Evolutionary conservation across 1,284 basidiomycete species (phyloP).

Genomic region (Hortiboletus rubellus): DNA sequence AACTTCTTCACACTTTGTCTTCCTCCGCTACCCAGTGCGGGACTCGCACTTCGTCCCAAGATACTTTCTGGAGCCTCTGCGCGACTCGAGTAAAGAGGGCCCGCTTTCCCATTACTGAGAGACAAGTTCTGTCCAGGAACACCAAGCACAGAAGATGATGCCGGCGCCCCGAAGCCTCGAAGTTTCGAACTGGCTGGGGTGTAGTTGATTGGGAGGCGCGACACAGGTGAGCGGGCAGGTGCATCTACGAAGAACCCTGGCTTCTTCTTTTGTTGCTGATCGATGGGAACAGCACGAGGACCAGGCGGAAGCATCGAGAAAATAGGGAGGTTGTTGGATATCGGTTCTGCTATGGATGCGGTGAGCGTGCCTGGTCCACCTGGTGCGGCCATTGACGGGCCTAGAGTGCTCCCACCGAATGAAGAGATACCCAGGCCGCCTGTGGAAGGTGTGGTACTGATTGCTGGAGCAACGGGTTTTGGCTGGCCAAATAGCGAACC

Average conservation of each 20-base stretch:
- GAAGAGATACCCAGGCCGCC: conserved; percentile 44
- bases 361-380: conserved; percentile 60
- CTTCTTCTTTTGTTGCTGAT: conserved; percentile 70
- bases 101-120: conserved; percentile 53
- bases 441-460: conserved; percentile 40
- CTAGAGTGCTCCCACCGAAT: conserved; percentile 49
- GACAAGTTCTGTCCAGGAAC: conserved; percentile 39
- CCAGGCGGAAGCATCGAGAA: conserved; percentile 73
- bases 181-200: conserved; percentile 65
- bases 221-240: conserved; percentile 63
- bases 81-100: conserved; percentile 52
- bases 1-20: conserved; percentile 94
- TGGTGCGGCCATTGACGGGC: conserved; percentile 41
- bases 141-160: conserved; percentile 36
- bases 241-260: conserved; percentile 68
- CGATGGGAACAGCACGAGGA: conserved; percentile 59
- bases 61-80: conserved; percentile 53
- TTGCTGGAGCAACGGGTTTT: conserved; percentile 40
- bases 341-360: conserved; percentile 89
- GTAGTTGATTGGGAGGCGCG: conserved; percentile 60
- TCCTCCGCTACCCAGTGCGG: conserved; percentile 66
- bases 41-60: conserved; percentile 61
- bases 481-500: conserved; percentile 45
- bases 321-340: conserved; percentile 79
- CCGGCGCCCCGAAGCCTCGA: conserved; percentile 64